phyloP scores from a whole-genome alignment of 345 rosid species.

The Dipteronia sinensis region DNA sequence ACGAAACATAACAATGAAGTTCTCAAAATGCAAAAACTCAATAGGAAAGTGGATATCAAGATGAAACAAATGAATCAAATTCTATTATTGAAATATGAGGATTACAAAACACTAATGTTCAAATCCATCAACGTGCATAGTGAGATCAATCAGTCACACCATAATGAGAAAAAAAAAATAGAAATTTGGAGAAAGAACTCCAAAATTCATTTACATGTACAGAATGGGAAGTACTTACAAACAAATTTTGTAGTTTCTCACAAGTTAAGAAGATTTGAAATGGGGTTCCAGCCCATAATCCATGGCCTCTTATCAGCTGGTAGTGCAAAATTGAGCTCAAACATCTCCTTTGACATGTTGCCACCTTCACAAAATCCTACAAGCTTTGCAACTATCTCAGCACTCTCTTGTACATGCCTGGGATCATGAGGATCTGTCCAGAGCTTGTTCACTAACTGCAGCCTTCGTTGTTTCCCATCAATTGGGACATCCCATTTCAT shows the following conservation, averaged over 20 bases:
- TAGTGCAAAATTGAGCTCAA: slow-evolving; percentile 90
- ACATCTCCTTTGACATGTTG: slow-evolving; percentile 95
- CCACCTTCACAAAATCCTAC: slow-evolving; percentile 91
- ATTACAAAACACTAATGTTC: slow-evolving; percentile 23
- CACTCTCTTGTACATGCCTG: slow-evolving; percentile 86
- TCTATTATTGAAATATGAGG: slow-evolving; percentile 23
- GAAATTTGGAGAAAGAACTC: slow-evolving; percentile 35
- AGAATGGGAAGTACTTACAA: slow-evolving; percentile 33
- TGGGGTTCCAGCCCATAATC: slow-evolving; percentile 91
- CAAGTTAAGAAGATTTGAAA: slow-evolving; percentile 78
- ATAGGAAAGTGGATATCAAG: neutral
- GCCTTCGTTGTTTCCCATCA: slow-evolving; percentile 95
- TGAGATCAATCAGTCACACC: slow-evolving; percentile 16
- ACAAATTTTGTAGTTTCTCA: slow-evolving; percentile 33
- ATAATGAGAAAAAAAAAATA: slow-evolving; percentile 14
- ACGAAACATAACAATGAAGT: too few species aligned
- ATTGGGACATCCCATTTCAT: slow-evolving; percentile 90
- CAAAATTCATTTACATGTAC: slow-evolving; percentile 43
- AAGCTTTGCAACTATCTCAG: slow-evolving; percentile 92
- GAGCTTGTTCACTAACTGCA: slow-evolving; percentile 88
- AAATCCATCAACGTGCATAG: slow-evolving; percentile 11
- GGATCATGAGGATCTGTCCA: slow-evolving; percentile 95
- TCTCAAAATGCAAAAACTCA: too few species aligned
- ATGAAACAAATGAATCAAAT: slow-evolving; percentile 8
- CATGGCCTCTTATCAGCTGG: slow-evolving; percentile 89